Conservation (phyloP, 805 yeast species). For the Isabelozyma pseudorhagii region DNA sequence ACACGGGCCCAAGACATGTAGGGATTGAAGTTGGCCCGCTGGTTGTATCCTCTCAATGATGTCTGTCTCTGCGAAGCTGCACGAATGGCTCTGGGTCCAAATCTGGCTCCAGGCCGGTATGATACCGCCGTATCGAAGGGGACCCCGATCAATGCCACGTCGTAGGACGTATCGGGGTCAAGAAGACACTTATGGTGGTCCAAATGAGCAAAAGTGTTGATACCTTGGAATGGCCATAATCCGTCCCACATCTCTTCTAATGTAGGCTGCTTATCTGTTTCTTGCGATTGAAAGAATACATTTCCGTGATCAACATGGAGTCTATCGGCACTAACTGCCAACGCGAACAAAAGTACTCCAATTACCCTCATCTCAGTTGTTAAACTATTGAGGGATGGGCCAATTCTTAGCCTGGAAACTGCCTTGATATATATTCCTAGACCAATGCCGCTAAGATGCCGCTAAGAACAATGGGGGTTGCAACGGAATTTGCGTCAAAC, state of each 20-base stretch:
- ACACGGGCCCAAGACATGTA: conserved; percentile 48
- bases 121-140: conserved; percentile 84
- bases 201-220: conserved; percentile 73
- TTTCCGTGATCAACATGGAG: conserved; percentile 2
- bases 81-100: conserved; percentile 75
- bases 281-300: background rate
- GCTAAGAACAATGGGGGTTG: background rate
- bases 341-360: background rate
- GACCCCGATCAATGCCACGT: conserved; percentile 72
- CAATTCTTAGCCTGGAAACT: background rate
- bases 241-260: conserved; percentile 69
- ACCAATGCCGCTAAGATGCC: background rate
- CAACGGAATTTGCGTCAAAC: background rate
- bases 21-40: conserved; percentile 56
- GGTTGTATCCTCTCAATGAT: conserved; percentile 65
- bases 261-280: background rate
- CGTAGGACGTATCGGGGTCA: conserved; percentile 47
- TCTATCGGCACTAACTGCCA: conserved; percentile 1
- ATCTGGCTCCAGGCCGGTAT: conserved; percentile 77
- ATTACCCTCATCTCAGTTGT: background rate
- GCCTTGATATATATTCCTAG: background rate
- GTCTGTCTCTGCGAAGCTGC: conserved; percentile 71
- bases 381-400: too few relatives aligned
- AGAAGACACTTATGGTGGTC: conserved; percentile 57
- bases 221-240: conserved; percentile 70